These are phyloP conservation scores for Penicillium cinerascens DNA, from an alignment of 495 filamentous ascomycete genomes.

Conservation along the genomic window DNA sequence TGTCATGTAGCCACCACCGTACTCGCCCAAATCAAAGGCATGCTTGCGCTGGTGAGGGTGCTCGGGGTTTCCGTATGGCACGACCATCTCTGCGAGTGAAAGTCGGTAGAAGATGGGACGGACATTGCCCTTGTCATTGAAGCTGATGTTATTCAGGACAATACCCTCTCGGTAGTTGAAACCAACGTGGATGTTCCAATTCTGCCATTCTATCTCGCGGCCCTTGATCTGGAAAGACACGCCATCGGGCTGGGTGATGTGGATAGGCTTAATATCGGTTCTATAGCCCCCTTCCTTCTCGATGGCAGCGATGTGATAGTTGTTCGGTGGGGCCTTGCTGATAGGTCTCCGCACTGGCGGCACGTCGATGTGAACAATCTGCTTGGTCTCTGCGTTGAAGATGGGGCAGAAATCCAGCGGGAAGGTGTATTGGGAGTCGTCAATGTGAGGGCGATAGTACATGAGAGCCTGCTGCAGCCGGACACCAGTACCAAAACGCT, in stretches of 20 bases:
- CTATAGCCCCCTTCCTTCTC: slow-evolving; percentile 75
- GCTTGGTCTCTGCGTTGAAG: slow-evolving; percentile 75
- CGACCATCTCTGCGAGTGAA: slow-evolving; percentile 71
- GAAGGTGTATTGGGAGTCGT: slow-evolving; percentile 87
- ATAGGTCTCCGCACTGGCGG: slow-evolving; percentile 75
- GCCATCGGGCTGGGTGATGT: slow-evolving; percentile 92
- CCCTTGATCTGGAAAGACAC: slow-evolving; percentile 86
- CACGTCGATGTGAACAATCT: slow-evolving; percentile 87
- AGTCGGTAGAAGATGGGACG: slow-evolving; percentile 70
- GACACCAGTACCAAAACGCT: slow-evolving; percentile 75
- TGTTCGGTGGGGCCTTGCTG: slow-evolving; percentile 69
- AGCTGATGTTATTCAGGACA: slow-evolving; percentile 80
- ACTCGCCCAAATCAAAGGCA: slow-evolving; percentile 77
- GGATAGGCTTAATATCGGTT: slow-evolving; percentile 82
- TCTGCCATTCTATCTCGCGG: slow-evolving; percentile 83
- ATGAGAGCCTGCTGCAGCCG: slow-evolving; percentile 91
- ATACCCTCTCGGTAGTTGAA: slow-evolving; percentile 77
- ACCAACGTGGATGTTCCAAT: slow-evolving; percentile 90
- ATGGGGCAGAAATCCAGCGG: slow-evolving; percentile 95
- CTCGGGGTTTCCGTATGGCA: slow-evolving; percentile 72
- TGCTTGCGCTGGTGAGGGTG: slow-evolving; percentile 72
- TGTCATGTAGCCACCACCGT: slow-evolving; percentile 67
- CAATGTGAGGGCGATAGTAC: slow-evolving; percentile 87
- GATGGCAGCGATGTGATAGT: slow-evolving; percentile 74
- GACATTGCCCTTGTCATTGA: slow-evolving; percentile 73